Evolutionary conservation across 179 eudicot genomes (phyloP).

Genomic region (Nepenthes alata): DNA sequence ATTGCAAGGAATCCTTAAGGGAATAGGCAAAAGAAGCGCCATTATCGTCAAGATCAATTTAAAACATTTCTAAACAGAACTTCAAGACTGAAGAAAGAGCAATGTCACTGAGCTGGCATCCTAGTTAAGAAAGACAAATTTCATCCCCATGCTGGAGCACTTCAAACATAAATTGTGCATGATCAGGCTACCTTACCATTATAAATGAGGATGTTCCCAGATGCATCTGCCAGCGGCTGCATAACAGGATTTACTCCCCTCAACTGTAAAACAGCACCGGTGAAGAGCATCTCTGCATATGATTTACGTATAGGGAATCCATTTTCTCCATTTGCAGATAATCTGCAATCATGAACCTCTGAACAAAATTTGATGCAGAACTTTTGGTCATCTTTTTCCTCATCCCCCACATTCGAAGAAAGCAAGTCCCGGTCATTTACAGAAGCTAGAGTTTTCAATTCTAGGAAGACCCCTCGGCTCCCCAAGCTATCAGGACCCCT

Average conservation of each 20-base stretch:
- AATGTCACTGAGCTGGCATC: background rate
- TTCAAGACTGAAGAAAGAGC: background rate
- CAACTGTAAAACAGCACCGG: slow-evolving; percentile 80
- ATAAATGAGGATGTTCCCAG: slow-evolving; percentile 68
- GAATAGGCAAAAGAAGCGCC: no score
- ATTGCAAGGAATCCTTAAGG: background rate
- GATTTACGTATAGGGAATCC: slow-evolving; percentile 12
- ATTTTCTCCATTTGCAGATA: slow-evolving; percentile 15
- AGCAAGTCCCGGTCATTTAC: slow-evolving; percentile 7
- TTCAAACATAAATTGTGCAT: background rate
- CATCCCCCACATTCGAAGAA: slow-evolving; percentile 16
- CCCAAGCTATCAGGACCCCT: slow-evolving; percentile 92
- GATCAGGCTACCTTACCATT: slow-evolving; percentile 40
- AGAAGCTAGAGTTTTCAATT: slow-evolving; percentile 14
- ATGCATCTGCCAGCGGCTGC: slow-evolving; percentile 66
- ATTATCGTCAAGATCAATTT: no score
- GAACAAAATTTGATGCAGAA: slow-evolving; percentile 1
- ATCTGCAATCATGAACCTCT: slow-evolving; percentile 1
- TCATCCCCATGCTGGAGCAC: no score
- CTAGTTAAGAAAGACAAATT: background rate
- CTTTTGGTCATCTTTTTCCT: slow-evolving; percentile 9
- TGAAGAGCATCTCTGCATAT: slow-evolving; percentile 39
- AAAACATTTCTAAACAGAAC: no score
- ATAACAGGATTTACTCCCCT: slow-evolving; percentile 53
- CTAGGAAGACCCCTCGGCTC: slow-evolving; percentile 29